Evolutionary conservation across 2,329 filamentous ascomycete genomes (phyloP).

Genomic region (Aspergillus oerlinghausenensis): DNA sequence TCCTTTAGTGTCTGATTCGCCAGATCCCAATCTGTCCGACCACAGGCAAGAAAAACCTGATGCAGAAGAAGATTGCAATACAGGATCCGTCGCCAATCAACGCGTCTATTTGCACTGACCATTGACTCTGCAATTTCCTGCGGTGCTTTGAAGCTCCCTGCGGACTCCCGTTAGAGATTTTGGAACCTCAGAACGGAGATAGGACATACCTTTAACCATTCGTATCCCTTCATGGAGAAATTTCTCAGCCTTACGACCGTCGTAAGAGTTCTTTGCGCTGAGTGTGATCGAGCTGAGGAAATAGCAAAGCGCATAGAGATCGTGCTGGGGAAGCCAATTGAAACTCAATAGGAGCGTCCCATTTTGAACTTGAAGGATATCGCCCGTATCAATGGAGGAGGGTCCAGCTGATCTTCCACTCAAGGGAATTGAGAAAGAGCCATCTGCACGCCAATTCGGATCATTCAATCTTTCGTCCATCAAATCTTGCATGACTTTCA

Average conservation of each 20-base stretch:
- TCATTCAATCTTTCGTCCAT: conserved; percentile 48
- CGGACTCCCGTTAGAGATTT: conserved; percentile 11
- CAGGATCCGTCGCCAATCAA: conserved; percentile 62
- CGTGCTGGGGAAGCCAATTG: conserved; percentile 56
- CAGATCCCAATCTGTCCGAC: conserved; percentile 64
- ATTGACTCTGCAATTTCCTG: conserved; percentile 50
- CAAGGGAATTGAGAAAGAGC: conserved; percentile 45
- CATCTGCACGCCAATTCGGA: conserved; percentile 43
- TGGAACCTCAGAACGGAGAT: conserved; percentile 8
- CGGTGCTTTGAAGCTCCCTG: conserved; percentile 34
- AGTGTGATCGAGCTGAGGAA: conserved; percentile 54
- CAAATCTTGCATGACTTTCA: conserved; percentile 51
- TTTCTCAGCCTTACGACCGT: conserved; percentile 51
- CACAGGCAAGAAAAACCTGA: conserved; percentile 64
- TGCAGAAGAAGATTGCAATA: conserved; percentile 68
- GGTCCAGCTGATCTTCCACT: conserved; percentile 37
- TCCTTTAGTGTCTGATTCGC: conserved; percentile 56
- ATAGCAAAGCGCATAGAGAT: conserved; percentile 58
- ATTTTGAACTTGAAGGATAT: conserved; percentile 40
- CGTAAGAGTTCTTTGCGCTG: conserved; percentile 52
- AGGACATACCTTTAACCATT: conserved; percentile 41
- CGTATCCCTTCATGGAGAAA: conserved; percentile 56
- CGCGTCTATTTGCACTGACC: conserved; percentile 53
- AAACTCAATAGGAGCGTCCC: conserved; percentile 49
- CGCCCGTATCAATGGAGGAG: conserved; percentile 35